phyloP scores from a whole-genome alignment of 192 early-diverging fungal species.

The Borealophlyctis nickersoniae region DNA sequence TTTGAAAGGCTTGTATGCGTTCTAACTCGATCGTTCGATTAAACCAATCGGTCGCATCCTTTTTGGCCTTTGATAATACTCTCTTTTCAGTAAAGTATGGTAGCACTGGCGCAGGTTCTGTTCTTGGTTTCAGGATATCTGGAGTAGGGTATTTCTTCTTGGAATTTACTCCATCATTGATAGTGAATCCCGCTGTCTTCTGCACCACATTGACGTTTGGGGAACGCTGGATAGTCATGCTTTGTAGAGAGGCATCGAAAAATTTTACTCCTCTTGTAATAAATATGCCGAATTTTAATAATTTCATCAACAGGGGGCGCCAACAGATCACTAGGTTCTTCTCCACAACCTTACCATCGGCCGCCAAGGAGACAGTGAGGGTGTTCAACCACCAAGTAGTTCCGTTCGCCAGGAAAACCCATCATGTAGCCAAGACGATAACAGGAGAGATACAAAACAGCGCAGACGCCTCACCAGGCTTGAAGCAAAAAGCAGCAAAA shows the following conservation, averaged over 20 bases:
- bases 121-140: neutral
- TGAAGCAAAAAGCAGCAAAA: neutral
- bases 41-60: neutral
- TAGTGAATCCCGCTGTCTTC: neutral
- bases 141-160: neutral
- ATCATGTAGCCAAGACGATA: neutral
- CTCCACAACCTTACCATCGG: neutral
- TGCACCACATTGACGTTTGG: neutral
- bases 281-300: neutral
- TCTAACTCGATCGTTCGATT: neutral
- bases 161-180: neutral
- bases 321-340: neutral
- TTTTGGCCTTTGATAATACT: neutral
- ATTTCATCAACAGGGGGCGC: neutral
- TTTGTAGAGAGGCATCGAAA: neutral
- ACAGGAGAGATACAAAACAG: neutral
- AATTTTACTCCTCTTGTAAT: neutral
- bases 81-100: neutral
- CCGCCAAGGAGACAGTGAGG: neutral
- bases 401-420: neutral
- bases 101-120: neutral
- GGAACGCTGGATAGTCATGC: neutral
- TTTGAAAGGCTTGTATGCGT: neutral
- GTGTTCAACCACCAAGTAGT: neutral
- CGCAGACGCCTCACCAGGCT: neutral